Evolutionary conservation across 306 rosid genomes (phyloP).

Genomic region (Senna tora): DNA sequence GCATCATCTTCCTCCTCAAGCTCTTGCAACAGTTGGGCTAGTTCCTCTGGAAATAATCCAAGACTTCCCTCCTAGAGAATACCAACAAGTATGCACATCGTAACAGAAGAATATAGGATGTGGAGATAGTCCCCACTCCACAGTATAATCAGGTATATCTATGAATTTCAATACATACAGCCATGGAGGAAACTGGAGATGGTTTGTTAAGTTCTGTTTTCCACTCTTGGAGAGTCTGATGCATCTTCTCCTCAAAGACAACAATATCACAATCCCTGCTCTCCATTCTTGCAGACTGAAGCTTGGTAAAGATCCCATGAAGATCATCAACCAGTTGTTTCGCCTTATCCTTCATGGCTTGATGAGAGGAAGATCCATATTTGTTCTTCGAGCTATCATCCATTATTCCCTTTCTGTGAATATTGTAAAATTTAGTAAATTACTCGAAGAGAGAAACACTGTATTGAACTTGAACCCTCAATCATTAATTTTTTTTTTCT

Average conservation of each 20-base stretch:
- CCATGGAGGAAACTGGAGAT: slow-evolving; percentile 81
- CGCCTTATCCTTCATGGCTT: slow-evolving; percentile 81
- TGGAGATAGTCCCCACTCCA: neutral
- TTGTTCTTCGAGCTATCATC: slow-evolving; percentile 61
- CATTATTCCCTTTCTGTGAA: slow-evolving; percentile 52
- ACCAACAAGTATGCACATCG: slow-evolving; percentile 38
- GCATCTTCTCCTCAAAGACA: slow-evolving; percentile 81
- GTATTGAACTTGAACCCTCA: slow-evolving; percentile 6
- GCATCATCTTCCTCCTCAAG: slow-evolving; percentile 90
- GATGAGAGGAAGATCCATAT: slow-evolving; percentile 70
- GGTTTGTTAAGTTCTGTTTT: slow-evolving; percentile 78
- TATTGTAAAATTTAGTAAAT: neutral
- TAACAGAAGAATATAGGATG: slow-evolving; percentile 3
- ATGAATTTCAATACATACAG: slow-evolving; percentile 30
- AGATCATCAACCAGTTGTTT: slow-evolving; percentile 77
- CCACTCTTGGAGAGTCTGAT: slow-evolving; percentile 94
- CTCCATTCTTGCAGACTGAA: slow-evolving; percentile 86
- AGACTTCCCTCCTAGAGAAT: slow-evolving; percentile 74
- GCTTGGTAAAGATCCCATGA: slow-evolving; percentile 73
- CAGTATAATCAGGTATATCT: neutral
- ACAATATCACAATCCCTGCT: slow-evolving; percentile 64
- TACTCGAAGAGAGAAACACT: neutral
- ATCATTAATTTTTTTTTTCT: neutral
- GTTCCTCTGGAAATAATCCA: slow-evolving; percentile 76
- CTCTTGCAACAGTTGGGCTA: slow-evolving; percentile 71